These are phyloP conservation scores for Rutstroemia sp. DNA, from an alignment of 2,329 filamentous ascomycete species.

Conservation along the genomic window DNA sequence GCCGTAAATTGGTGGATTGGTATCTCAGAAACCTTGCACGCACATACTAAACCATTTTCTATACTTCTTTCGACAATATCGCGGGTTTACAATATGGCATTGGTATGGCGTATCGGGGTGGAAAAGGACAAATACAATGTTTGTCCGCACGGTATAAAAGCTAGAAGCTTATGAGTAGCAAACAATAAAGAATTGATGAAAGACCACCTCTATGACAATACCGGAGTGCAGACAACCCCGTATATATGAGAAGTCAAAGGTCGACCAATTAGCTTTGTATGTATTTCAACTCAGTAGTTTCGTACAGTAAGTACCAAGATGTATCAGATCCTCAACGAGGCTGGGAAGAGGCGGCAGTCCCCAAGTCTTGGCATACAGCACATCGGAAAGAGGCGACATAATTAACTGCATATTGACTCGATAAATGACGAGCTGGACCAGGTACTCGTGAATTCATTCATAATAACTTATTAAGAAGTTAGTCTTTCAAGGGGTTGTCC, in stretches of 20 bases:
- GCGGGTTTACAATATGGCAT: slow-evolving; percentile 25
- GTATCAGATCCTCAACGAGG: neutral
- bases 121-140: slow-evolving; percentile 2
- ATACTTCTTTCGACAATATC: slow-evolving; percentile 19
- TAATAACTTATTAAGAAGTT: neutral
- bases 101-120: slow-evolving; percentile 14
- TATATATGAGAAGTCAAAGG: too few relatives aligned
- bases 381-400: neutral
- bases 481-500: too few relatives aligned
- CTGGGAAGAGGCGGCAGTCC: neutral
- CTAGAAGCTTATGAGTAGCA: slow-evolving; percentile 7
- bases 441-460: neutral
- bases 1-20: slow-evolving; percentile 96
- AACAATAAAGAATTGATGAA: slow-evolving; percentile 6
- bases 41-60: slow-evolving; percentile 61
- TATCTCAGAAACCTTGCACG: slow-evolving; percentile 94
- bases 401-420: neutral
- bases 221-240: neutral
- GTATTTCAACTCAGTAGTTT: neutral
- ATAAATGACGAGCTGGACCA: neutral
- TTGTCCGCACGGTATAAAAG: slow-evolving; percentile 4
- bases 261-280: neutral
- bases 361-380: neutral
- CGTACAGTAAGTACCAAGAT: too few relatives aligned
- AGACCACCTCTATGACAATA: neutral